Conservation (phyloP, 495 filamentous ascomycete genomes). For the Monascus purpureus region DNA sequence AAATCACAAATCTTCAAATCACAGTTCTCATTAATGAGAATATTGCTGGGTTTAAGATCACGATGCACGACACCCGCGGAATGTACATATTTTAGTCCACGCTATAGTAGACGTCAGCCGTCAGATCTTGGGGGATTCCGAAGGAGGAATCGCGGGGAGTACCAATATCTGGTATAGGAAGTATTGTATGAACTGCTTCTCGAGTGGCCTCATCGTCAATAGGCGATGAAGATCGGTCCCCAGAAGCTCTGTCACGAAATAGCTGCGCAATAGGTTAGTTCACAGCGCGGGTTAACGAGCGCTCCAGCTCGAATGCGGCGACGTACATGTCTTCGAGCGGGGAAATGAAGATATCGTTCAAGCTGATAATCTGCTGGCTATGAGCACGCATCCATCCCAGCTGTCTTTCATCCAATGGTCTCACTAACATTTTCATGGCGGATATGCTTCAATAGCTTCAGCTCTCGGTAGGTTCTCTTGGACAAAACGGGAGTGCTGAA, state of each 20-base stretch:
- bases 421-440: conserved; percentile 81
- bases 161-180: conserved; percentile 98
- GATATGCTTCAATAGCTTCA: conserved; percentile 94
- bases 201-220: conserved; percentile 85
- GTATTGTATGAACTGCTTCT: conserved; percentile 99
- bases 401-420: conserved; percentile 1
- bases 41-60: conserved; percentile 96
- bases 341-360: conserved; percentile 99
- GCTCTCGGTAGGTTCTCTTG: conserved; percentile 91
- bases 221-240: conserved; percentile 94
- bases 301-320: neutral
- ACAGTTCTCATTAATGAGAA: conserved; percentile 98
- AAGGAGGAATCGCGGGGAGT: conserved; percentile 1
- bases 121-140: neutral
- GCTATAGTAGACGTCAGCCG: conserved; percentile 40
- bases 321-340: conserved; percentile 94
- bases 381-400: conserved; percentile 7
- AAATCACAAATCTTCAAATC: conserved; percentile 99
- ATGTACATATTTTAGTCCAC: conserved; percentile 97
- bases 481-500: conserved; percentile 96
- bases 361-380: conserved; percentile 67
- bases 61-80: conserved; percentile 96
- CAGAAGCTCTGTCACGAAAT: conserved; percentile 95
- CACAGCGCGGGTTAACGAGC: conserved; percentile 10
- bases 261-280: conserved; percentile 40